These are phyloP conservation scores for Mediolabrus comicus DNA, from an alignment of 108 stramenopile genomes.

Conservation along the genomic window DNA sequence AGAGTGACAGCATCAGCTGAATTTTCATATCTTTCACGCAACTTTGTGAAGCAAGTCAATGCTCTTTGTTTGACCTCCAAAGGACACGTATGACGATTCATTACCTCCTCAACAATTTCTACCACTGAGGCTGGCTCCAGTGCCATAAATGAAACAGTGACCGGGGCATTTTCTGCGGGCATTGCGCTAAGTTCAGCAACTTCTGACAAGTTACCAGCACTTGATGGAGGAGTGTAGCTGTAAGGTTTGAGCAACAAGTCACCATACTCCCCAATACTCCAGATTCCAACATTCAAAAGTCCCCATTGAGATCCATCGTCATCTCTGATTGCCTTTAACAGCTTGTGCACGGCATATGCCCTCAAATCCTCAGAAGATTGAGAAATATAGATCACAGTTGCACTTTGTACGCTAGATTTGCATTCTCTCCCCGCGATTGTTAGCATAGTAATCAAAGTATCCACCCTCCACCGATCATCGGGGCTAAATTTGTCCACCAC, in stretches of 20 bases:
- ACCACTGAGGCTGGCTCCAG: constrained; percentile 68
- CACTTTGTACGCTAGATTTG: constrained; percentile 73
- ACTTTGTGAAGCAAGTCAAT: constrained; percentile 88
- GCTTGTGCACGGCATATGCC: constrained; percentile 91
- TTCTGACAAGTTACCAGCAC: background rate
- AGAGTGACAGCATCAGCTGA: constrained; percentile 61
- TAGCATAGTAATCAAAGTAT: constrained; percentile 95
- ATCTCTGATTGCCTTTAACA: constrained; percentile 84
- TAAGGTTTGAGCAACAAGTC: constrained; percentile 73
- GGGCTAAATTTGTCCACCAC: constrained; percentile 95
- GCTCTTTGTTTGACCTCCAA: constrained; percentile 75
- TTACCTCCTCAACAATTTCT: constrained; percentile 67
- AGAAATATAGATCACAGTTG: constrained; percentile 82
- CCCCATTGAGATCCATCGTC: constrained; percentile 87
- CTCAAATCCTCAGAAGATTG: constrained; percentile 73
- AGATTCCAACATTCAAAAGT: constrained; percentile 89
- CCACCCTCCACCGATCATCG: constrained; percentile 88
- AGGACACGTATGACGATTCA: constrained; percentile 70
- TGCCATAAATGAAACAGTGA: constrained; percentile 62
- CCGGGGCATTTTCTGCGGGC: constrained; percentile 15
- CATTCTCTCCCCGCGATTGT: constrained; percentile 94
- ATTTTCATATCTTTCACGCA: constrained; percentile 81
- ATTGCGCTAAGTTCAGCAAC: constrained; percentile 3
- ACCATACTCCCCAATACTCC: constrained; percentile 94
- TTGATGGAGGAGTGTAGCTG: constrained; percentile 57